Evolutionary conservation across 345 rosid genomes (phyloP), one percentile per base, ranked within the genome.

Genomic region (Isatis tinctoria): DNA sequence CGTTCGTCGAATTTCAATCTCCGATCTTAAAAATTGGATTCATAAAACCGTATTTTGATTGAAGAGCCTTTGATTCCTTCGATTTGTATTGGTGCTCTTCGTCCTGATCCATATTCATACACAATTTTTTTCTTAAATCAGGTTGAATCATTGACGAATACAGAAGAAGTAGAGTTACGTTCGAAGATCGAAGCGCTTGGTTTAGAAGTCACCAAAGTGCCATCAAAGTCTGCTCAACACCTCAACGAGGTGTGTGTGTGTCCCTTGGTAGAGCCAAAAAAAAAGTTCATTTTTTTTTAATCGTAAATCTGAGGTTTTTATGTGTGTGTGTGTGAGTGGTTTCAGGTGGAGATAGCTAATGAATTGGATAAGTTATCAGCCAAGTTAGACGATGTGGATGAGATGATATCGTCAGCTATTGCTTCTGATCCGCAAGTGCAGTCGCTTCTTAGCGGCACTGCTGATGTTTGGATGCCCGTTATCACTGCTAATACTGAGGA

Each of bases 161-260:
- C 88, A 70, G 98, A 90, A 74, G 98, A 90, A 52, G 92, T 88
- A 13, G 96, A 90, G 58, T 61, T 90, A 68, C 93, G 96, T 16
- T 86, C 91, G n/a, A 90, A 92, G 78, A 92, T 92, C 6, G 92
- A 92, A 84, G 88, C 96, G 36, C 96, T 90, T 37, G 90, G 91
- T 20, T 74, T 88, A 49, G 96, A 90, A 81, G 88, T 92, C 22
- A 87, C 88, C 12, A 90, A 90, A 81, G 84, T 88, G 28, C 94
- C 96, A 22, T 83, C 96, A 9, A 80, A 81, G 39, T 85, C 94
- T 2, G 47, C 81, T 0, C 62, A 73, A 14, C 72, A 78, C 56
- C 90, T 90, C 64, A 81, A 86, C 65, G 91, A 92, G 84, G 97
- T 64, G 24, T 62, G 5, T 71, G 8, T 28, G 11, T 36, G 11